phyloP scores from a whole-genome alignment of 805 yeast genomes.

The Metahyphopichia silvanorum region DNA sequence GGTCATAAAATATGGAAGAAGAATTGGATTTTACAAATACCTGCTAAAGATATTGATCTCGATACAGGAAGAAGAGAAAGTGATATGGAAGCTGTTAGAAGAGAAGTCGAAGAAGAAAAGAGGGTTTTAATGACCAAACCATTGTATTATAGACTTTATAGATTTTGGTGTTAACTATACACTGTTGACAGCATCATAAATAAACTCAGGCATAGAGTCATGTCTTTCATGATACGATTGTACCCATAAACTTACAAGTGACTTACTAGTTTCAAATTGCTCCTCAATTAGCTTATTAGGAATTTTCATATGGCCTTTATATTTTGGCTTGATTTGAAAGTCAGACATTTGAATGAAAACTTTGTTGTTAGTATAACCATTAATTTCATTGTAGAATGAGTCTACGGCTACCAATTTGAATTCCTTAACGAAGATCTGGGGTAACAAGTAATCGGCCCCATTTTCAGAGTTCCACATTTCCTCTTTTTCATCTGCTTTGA shows the following conservation, averaged over 20 bases:
- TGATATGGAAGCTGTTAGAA: constrained; percentile 37
- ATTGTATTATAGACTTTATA: constrained; percentile 29
- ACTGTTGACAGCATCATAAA: background rate
- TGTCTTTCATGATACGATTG: constrained; percentile 6
- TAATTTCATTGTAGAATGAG: constrained; percentile 14
- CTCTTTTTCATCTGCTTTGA: constrained; percentile 6
- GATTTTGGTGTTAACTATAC: constrained; percentile 36
- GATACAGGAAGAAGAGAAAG: constrained; percentile 43
- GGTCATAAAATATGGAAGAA: constrained; percentile 39
- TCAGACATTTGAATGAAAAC: constrained; percentile 12
- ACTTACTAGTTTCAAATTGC: constrained; percentile 14
- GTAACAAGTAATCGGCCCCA: constrained; percentile 14
- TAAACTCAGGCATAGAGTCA: constrained; percentile 6
- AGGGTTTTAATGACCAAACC: constrained; percentile 30
- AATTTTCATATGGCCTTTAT: constrained; percentile 12
- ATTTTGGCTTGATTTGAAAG: constrained; percentile 12
- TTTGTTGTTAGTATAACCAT: constrained; percentile 7
- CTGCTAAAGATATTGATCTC: constrained; percentile 35
- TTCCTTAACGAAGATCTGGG: constrained; percentile 16
- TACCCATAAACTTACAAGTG: constrained; percentile 19
- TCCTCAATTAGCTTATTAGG: constrained; percentile 7
- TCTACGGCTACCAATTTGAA: constrained; percentile 15
- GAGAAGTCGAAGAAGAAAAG: constrained; percentile 31
- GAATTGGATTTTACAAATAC: constrained; percentile 34
- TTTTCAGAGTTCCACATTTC: constrained; percentile 12